phyloP scores from a whole-genome alignment of 78 protist species.

The Cyanophora paradoxa region DNA sequence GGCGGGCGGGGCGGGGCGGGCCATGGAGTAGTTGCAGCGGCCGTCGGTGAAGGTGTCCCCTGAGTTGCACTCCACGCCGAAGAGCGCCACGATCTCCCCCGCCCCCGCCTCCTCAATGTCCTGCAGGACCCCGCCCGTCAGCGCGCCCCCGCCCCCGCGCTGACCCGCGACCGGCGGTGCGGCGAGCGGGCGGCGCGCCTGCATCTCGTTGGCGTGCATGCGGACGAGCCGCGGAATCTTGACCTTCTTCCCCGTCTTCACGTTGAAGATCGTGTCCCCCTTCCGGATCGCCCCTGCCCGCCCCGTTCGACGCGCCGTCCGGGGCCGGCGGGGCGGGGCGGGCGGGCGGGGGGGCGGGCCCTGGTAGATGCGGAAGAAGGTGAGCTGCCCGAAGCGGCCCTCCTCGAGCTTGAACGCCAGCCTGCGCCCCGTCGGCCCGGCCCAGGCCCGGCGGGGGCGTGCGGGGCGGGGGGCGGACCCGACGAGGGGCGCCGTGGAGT shows the following conservation, averaged over 20 bases:
- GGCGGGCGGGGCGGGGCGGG: background rate
- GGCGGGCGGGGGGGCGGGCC: conserved; percentile 34
- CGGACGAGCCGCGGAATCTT: conserved; percentile 78
- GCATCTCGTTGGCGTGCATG: conserved; percentile 88
- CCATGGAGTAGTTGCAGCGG: background rate
- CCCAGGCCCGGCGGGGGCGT: background rate
- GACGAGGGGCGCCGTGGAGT: too few species aligned
- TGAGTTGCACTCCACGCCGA: conserved; percentile 90
- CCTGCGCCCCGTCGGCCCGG: too few species aligned
- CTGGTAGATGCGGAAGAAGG: conserved; percentile 90
- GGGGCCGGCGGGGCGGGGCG: too few species aligned
- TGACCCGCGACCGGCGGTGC: too few species aligned
- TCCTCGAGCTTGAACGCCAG: conserved; percentile 90
- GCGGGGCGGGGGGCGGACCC: too few species aligned
- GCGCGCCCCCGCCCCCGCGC: too few species aligned
- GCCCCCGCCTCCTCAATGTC: conserved; percentile 50
- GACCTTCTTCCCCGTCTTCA: conserved; percentile 32
- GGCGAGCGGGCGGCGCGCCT: too few species aligned
- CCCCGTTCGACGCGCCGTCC: background rate
- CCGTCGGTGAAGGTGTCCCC: conserved; percentile 88
- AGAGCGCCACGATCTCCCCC: conserved; percentile 94
- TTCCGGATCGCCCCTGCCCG: conserved; percentile 19
- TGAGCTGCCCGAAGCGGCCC: conserved; percentile 78
- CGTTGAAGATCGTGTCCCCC: conserved; percentile 68
- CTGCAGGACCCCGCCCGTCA: too few species aligned